Percentiles rank a stretch among this genome's conserved stretches.
Evolutionary conservation across 2,329 filamentous ascomycete species (phyloP).

Genomic region (Cordyceps fumosorosea): DNA sequence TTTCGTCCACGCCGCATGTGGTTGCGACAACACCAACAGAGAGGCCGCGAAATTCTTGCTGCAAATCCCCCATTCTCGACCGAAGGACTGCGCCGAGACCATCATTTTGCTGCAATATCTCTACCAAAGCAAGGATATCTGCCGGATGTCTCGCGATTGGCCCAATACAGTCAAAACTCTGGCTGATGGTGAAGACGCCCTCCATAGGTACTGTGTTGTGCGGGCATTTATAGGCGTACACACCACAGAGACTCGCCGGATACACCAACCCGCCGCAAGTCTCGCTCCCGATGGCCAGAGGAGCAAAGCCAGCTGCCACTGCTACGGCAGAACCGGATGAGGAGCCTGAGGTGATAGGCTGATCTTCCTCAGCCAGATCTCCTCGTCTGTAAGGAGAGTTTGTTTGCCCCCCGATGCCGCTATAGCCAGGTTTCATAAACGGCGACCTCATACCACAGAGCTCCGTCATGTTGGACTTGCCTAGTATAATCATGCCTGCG

Average conservation of each 20-base stretch:
- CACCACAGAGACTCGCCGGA: constrained; percentile 9
- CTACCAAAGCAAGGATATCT: background rate
- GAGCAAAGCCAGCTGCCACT: constrained; percentile 9
- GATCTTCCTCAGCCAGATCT: constrained; percentile 7
- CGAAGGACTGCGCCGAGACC: background rate
- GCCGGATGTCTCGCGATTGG: constrained; percentile 2
- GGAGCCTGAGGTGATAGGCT: constrained; percentile 11
- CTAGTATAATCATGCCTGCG: constrained; percentile 11
- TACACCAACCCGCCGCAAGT: constrained; percentile 8
- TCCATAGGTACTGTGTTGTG: background rate
- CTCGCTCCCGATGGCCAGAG: constrained; percentile 7
- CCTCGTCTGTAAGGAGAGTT: constrained; percentile 9
- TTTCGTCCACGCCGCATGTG: constrained; percentile 7
- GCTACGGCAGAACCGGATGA: constrained; percentile 11
- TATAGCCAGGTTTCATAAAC: background rate
- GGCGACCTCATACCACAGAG: constrained; percentile 13
- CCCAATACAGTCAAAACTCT: constrained; percentile 7
- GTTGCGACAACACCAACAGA: background rate
- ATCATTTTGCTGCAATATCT: background rate
- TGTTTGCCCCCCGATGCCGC: constrained; percentile 5
- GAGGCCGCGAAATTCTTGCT: background rate
- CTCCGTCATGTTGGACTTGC: constrained; percentile 13
- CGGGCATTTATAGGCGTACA: constrained; percentile 9
- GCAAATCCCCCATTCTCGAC: background rate
- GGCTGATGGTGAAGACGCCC: constrained; percentile 10